A percentile compares a stretch with the other conserved stretches of the same genome.
Conservation (phyloP, 768 basidiomycete species). For the Tricholoma matsutake region DNA sequence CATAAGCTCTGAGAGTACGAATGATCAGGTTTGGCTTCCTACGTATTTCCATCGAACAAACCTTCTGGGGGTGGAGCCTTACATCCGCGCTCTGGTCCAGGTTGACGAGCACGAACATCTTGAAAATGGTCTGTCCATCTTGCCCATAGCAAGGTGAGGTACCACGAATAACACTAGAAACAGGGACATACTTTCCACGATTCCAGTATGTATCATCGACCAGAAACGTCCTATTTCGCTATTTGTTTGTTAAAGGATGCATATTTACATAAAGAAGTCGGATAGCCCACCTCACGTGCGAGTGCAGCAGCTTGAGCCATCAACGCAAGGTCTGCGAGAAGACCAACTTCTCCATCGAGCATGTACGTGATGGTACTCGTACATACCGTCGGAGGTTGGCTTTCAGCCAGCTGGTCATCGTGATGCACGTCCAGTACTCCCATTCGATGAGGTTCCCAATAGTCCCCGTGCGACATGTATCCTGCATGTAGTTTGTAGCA, state of each 20-base stretch:
- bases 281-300: slow-evolving; percentile 55
- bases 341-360: slow-evolving; percentile 62
- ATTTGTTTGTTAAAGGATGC: not conserved
- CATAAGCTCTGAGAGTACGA: slow-evolving; percentile 48
- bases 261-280: not conserved
- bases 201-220: slow-evolving; percentile 73
- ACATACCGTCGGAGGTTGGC: slow-evolving; percentile 36
- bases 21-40: not conserved
- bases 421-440: slow-evolving; percentile 34
- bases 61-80: slow-evolving; percentile 60
- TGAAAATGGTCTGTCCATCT: slow-evolving; percentile 72
- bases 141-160: slow-evolving; percentile 2
- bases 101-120: slow-evolving; percentile 47
- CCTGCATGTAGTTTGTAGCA: slow-evolving; percentile 49
- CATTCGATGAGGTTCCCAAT: slow-evolving; percentile 44
- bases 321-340: slow-evolving; percentile 62
- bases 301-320: slow-evolving; percentile 66
- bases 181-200: slow-evolving; percentile 55
- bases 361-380: slow-evolving; percentile 69
- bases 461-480: slow-evolving; percentile 46
- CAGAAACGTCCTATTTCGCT: slow-evolving; percentile 66
- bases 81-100: slow-evolving; percentile 65
- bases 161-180: not conserved
- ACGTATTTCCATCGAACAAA: slow-evolving; percentile 20
- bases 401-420: slow-evolving; percentile 17